phyloP scores from a whole-genome alignment of 352 stramenopile genomes.

The Pythium angustatum region DNA sequence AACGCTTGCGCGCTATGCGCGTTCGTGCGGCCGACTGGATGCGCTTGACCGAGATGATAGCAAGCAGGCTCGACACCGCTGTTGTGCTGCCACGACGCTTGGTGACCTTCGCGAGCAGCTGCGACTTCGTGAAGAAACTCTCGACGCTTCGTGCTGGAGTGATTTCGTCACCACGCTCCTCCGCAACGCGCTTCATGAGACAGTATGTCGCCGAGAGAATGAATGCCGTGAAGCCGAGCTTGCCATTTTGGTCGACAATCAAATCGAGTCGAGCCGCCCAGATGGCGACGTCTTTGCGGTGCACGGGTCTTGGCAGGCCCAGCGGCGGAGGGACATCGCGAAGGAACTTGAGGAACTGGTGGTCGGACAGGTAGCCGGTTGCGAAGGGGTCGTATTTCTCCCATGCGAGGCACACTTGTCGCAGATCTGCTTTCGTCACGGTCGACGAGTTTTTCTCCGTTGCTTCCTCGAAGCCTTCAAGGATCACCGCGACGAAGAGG shows the following conservation, averaged over 20 bases:
- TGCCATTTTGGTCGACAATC: constrained; percentile 32
- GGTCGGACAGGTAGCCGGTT: constrained; percentile 37
- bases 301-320: constrained; percentile 30
- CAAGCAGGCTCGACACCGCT: constrained; percentile 26
- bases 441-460: constrained; percentile 41
- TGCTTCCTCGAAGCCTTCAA: constrained; percentile 74
- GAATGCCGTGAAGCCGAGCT: constrained; percentile 42
- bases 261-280: constrained; percentile 39
- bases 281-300: constrained; percentile 35
- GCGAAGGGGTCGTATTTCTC: constrained; percentile 39
- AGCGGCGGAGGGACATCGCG: constrained; percentile 41
- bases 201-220: constrained; percentile 35
- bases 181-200: constrained; percentile 34
- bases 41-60: constrained; percentile 38
- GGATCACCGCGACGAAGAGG: constrained; percentile 79
- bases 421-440: constrained; percentile 44
- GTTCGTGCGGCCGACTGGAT: constrained; percentile 38
- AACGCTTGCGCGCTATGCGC: constrained; percentile 29
- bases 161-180: constrained; percentile 37
- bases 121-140: constrained; percentile 37
- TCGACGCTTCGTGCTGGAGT: constrained; percentile 17
- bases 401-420: constrained; percentile 33
- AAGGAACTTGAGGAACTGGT: constrained; percentile 45
- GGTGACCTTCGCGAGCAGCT: constrained; percentile 27
- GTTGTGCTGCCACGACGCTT: constrained; percentile 24